phyloP scores from a whole-genome alignment of 1,139 yeast species.

The Candida sp. region DNA sequence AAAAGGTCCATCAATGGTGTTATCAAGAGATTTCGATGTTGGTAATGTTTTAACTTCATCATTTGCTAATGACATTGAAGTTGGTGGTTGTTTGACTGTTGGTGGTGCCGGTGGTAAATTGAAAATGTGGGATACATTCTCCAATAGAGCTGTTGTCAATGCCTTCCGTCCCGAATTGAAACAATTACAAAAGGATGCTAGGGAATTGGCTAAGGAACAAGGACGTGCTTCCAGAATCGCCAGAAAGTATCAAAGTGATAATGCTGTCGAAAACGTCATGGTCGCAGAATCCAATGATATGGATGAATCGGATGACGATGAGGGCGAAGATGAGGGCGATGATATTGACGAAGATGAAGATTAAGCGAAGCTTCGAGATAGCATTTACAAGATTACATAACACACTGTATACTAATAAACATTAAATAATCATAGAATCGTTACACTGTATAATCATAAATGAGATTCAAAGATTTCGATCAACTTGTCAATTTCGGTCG shows the following conservation, averaged over 20 bases:
- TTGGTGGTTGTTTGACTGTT: conserved; percentile 76
- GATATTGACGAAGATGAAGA: conserved; percentile 1
- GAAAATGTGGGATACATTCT: conserved; percentile 91
- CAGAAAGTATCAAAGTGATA: conserved; percentile 56
- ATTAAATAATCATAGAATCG: no score
- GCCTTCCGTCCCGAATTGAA: conserved; percentile 60
- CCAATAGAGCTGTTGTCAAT: conserved; percentile 74
- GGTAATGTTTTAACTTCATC: conserved; percentile 86
- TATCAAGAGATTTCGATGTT: conserved; percentile 89
- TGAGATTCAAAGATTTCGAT: conserved; percentile 20
- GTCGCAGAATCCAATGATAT: conserved; percentile 58
- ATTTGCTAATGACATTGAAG: conserved; percentile 86
- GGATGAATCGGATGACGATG: conserved; percentile 58
- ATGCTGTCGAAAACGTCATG: conserved; percentile 51
- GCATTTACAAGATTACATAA: background rate
- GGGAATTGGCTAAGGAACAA: conserved; percentile 47
- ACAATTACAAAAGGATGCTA: conserved; percentile 53
- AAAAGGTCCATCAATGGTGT: conserved; percentile 81
- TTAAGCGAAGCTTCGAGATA: background rate
- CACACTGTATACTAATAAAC: background rate
- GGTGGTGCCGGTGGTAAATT: conserved; percentile 88
- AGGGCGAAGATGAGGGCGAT: conserved; percentile 35
- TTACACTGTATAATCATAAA: background rate
- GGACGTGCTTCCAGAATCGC: conserved; percentile 73
- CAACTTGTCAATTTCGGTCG: conserved; percentile 30